Conservation (phyloP, 169 alveolate genomes). For the Sarcocystis neurona region DNA sequence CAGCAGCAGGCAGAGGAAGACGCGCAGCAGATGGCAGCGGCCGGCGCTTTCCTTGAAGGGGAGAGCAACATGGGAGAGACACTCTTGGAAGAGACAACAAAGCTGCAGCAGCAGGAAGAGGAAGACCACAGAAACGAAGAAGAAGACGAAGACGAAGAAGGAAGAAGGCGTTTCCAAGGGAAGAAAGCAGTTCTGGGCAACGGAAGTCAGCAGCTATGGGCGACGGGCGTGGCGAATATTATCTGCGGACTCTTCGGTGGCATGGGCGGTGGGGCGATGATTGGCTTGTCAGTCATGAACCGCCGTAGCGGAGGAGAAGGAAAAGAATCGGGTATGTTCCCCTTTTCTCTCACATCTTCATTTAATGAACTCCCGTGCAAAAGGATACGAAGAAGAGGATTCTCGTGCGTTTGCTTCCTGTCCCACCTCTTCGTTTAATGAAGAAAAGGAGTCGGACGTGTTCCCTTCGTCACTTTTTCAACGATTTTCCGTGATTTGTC, state of each 20-base stretch:
- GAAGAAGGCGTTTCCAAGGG: background rate
- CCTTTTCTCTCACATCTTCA: background rate
- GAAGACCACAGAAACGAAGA: too few species aligned
- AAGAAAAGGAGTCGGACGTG: too few species aligned
- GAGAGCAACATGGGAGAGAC: background rate
- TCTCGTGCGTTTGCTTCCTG: too few species aligned
- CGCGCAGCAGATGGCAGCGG: background rate
- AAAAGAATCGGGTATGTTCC: slow-evolving; percentile 72
- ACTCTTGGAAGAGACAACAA: background rate
- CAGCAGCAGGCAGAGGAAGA: too few species aligned
- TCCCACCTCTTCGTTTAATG: too few species aligned
- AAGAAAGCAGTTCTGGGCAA: background rate
- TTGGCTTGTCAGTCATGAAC: slow-evolving; percentile 80
- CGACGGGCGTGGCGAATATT: background rate
- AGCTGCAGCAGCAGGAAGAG: background rate
- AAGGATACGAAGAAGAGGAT: too few species aligned
- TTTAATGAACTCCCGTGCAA: too few species aligned
- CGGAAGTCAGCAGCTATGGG: slow-evolving; percentile 4
- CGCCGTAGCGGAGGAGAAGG: slow-evolving; percentile 79
- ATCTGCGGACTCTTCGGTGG: slow-evolving; percentile 72
- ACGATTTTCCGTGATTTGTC: too few species aligned
- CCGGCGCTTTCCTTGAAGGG: background rate
- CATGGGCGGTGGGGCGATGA: slow-evolving; percentile 81
- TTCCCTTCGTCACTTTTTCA: too few species aligned
- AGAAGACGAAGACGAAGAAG: background rate